Conservation (phyloP, 2,329 filamentous ascomycete species). For the Botryotinia calthae region DNA sequence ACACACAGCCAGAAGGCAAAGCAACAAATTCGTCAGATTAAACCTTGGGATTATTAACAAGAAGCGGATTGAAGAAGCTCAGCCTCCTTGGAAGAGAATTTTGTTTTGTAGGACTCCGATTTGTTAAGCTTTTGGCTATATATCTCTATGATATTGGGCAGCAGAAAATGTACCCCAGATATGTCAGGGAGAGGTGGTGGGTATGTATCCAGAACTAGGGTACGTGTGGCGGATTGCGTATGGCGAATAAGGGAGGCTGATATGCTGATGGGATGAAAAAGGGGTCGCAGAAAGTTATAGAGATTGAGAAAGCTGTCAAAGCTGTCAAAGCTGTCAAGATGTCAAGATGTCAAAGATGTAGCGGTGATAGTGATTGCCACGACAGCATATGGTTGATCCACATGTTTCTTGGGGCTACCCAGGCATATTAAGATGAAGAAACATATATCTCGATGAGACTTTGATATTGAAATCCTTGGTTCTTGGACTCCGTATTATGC, state of each 20-base stretch:
- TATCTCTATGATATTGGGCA: not conserved
- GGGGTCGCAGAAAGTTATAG: not conserved
- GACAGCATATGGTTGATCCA: slow-evolving; percentile 17
- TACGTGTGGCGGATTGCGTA: not conserved
- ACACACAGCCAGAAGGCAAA: slow-evolving; percentile 6
- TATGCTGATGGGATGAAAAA: not conserved
- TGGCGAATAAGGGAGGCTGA: not conserved
- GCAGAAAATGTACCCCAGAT: not conserved
- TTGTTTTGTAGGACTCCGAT: not conserved
- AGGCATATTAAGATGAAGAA: not conserved
- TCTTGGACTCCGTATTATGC: not conserved
- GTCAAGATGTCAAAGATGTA: not conserved
- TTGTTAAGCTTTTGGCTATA: not conserved
- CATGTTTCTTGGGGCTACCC: not conserved
- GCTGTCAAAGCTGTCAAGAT: not conserved
- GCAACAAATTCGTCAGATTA: not conserved
- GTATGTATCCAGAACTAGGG: slow-evolving; percentile 9
- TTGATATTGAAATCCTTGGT: not conserved
- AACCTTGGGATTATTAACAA: not conserved
- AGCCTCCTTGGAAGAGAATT: not conserved
- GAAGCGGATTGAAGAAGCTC: not conserved
- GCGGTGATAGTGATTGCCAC: slow-evolving; percentile 13
- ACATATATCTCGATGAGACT: not conserved
- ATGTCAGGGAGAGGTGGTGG: not conserved
- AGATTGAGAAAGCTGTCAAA: not conserved